Conservation (phyloP, 352 stramenopile species). For the Globisporangium cylindrosporum region DNA sequence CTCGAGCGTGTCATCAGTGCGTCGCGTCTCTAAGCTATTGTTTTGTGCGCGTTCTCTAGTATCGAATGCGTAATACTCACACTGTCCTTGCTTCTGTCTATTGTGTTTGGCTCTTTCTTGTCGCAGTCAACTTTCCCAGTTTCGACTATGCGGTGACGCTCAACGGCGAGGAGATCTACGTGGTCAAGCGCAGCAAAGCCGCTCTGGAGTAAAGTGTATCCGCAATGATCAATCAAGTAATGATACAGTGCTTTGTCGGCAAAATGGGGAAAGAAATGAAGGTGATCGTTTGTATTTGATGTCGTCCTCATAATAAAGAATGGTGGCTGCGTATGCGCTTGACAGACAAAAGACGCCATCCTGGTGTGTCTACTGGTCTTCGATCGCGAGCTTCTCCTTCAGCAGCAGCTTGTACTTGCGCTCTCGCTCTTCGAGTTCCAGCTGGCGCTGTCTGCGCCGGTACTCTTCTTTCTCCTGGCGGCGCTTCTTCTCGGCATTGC, state of each 20-base stretch:
- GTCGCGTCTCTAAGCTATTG: background rate
- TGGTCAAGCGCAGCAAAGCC: slow-evolving; percentile 57
- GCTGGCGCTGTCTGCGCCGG: slow-evolving; percentile 55
- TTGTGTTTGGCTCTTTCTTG: background rate
- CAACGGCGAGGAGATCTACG: slow-evolving; percentile 59
- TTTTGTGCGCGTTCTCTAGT: background rate
- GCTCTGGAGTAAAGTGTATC: slow-evolving; percentile 16
- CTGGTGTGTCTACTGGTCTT: slow-evolving; percentile 22
- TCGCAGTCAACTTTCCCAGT: slow-evolving; percentile 57
- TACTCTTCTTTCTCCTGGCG: slow-evolving; percentile 89
- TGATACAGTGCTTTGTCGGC: background rate
- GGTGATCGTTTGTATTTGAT: slow-evolving; percentile 16
- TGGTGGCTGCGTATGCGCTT: background rate
- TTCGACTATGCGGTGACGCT: slow-evolving; percentile 73
- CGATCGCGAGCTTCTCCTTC: slow-evolving; percentile 79
- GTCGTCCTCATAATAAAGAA: background rate
- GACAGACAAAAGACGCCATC: background rate
- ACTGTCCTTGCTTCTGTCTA: background rate
- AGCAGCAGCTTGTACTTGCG: slow-evolving; percentile 68
- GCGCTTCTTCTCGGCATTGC: slow-evolving; percentile 89
- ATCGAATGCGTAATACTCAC: background rate
- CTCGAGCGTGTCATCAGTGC: slow-evolving; percentile 65
- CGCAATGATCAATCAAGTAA: background rate
- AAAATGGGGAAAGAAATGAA: background rate
- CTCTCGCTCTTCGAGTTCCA: slow-evolving; percentile 65